A percentile compares a stretch with the other conserved stretches of the same genome.
These are phyloP conservation scores for Phanerochaete carnosa DNA, from an alignment of 768 basidiomycete genomes.

Conservation along the genomic window DNA sequence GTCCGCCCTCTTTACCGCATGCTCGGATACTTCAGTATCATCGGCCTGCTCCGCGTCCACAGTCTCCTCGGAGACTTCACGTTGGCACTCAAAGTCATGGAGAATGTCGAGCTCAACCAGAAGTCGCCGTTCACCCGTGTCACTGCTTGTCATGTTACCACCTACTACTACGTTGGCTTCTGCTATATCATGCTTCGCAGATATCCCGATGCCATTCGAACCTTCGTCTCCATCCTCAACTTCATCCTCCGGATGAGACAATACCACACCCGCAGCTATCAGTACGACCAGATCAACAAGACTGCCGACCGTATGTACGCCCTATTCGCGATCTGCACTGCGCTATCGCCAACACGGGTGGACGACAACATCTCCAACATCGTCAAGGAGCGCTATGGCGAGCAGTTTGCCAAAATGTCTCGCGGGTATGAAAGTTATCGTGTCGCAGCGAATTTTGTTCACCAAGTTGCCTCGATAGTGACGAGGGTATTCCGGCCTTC, in stretches of 20 bases:
- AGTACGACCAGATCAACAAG: constrained; percentile 99
- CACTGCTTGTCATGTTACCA: constrained; percentile 94
- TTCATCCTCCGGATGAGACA: constrained; percentile 96
- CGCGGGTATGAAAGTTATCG: constrained; percentile 56
- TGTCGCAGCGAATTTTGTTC: neutral
- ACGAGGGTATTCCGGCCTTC: constrained; percentile 75
- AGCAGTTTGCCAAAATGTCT: constrained; percentile 83
- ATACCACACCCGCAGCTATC: constrained; percentile 94
- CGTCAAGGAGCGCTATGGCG: constrained; percentile 91
- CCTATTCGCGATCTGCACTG: constrained; percentile 89
- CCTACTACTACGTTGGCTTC: constrained; percentile 95
- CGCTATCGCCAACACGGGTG: constrained; percentile 85
- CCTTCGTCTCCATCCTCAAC: constrained; percentile 89
- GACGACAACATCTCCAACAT: constrained; percentile 94
- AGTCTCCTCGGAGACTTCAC: constrained; percentile 95
- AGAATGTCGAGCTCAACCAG: constrained; percentile 88
- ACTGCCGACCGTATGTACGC: constrained; percentile 98
- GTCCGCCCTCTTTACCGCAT: constrained; percentile 86
- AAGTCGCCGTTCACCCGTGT: constrained; percentile 93
- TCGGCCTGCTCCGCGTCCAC: constrained; percentile 94
- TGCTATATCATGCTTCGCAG: constrained; percentile 94
- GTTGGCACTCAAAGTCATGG: constrained; percentile 92
- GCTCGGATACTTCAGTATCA: constrained; percentile 95
- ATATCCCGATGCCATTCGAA: constrained; percentile 93
- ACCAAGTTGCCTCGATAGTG: constrained; percentile 32